Evolutionary conservation across 2,329 filamentous ascomycete genomes (phyloP), one percentile per base, ranked within the genome.

Genomic region (Fusarium coffeatum): DNA sequence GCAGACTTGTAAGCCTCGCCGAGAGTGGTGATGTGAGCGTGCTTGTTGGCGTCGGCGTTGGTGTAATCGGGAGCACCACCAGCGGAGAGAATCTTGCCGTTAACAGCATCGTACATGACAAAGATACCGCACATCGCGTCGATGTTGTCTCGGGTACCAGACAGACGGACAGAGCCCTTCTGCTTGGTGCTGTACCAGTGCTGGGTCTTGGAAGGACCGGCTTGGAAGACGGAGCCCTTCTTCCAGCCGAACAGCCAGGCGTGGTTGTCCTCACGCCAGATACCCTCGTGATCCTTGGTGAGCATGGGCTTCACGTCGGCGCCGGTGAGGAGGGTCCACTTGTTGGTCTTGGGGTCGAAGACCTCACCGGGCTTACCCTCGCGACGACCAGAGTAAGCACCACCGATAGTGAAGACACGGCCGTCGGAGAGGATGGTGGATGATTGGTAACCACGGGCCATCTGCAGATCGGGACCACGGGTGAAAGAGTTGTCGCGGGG

Each of bases 321-420:
- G 25, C 81, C 82, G 2, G 78, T 70, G 1, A 88, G 74, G 22
- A 78, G 68, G 0, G 78, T 82, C 87, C 87, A 89, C 5, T 75
- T 75, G 34, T 85, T 81, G 6, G 77, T 71, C 3, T 63, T 73
- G 1, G 84, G 81, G 59, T 85, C 77, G 72, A 83, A 88, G 20
- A 88, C 76, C 70, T 90, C 88, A 45, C 85, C 88, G 61, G 87
- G 83, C 79, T 89, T 89, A 30, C 80, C 80, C 32, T 83, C 80
- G 6, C 71, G 59, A 0, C 79, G 82, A 30, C 87, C 88, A 12
- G 81, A 84, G 68, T 75, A 80, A 0, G 85, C 87, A 6, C 88
- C 88, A 20, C 88, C 88, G 40, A 89, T 88, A 15, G 81, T 83
- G 75, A 89, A 90, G 25, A 89, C 81, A 1, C 82, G 78, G 7